These are phyloP conservation scores for Coniochaeta ligniaria DNA, from an alignment of 2,329 filamentous ascomycete genomes.

Conservation along the genomic window DNA sequence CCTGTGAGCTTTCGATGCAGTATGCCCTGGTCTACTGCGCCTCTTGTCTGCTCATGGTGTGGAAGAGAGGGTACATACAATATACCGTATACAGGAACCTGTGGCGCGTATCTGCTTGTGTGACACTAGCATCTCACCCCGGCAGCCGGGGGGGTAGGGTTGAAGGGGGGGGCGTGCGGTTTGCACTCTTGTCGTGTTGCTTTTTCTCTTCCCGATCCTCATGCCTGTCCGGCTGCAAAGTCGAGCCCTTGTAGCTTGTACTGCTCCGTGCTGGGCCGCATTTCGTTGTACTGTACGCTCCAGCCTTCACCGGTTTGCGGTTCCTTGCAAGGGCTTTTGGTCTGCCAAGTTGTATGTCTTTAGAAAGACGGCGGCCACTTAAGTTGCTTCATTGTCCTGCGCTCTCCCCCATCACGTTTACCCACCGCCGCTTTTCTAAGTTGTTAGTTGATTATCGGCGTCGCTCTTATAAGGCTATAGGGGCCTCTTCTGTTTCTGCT, in stretches of 20 bases:
- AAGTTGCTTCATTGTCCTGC: neutral
- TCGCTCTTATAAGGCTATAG: neutral
- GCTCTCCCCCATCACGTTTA: neutral
- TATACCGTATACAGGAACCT: neutral
- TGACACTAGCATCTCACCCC: neutral
- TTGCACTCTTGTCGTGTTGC: neutral
- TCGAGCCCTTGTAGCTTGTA: neutral
- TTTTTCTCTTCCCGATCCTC: neutral
- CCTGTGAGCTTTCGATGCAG: neutral
- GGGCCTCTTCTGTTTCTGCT: neutral
- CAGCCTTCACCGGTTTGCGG: neutral
- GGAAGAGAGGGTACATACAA: neutral
- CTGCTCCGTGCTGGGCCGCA: constrained; percentile 8
- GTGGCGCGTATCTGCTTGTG: constrained; percentile 5
- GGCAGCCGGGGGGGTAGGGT: neutral
- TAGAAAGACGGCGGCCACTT: neutral
- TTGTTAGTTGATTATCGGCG: neutral
- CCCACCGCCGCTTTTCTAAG: neutral
- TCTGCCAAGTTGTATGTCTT: neutral
- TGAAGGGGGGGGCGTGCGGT: neutral
- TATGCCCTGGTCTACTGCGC: neutral
- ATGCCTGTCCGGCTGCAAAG: neutral
- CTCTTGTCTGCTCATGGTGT: neutral
- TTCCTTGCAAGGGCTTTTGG: neutral
- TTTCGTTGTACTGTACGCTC: constrained; percentile 8